Evolutionary conservation across 2,329 filamentous ascomycete species (phyloP).

Genomic region (Ophiocordyceps sinensis): DNA sequence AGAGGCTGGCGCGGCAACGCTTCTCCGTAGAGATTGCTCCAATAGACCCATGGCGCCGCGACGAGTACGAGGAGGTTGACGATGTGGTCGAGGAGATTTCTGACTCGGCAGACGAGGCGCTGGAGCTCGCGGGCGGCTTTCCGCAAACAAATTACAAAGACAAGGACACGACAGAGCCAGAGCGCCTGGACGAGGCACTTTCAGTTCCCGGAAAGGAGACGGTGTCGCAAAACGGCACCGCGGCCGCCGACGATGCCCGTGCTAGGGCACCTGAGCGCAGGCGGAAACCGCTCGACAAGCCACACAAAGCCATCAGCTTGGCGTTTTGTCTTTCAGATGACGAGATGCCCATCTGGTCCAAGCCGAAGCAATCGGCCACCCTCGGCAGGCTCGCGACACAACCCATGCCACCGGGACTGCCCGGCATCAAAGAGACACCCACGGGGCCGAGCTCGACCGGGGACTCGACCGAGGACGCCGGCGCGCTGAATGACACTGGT

Average conservation of each 20-base stretch:
- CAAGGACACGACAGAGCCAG: neutral
- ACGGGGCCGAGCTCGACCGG: neutral
- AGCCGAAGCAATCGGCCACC: neutral
- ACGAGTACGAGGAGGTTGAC: slow-evolving; percentile 5
- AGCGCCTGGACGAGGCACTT: neutral
- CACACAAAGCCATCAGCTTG: slow-evolving; percentile 1
- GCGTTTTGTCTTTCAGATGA: slow-evolving; percentile 19
- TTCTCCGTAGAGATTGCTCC: slow-evolving; percentile 6
- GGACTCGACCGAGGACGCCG: neutral
- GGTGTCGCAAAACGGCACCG: neutral
- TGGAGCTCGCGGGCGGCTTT: neutral
- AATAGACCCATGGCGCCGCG: neutral
- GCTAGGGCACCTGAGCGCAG: neutral
- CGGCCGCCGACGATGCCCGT: no score
- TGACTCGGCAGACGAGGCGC: neutral
- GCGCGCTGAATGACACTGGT: neutral
- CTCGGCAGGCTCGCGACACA: neutral
- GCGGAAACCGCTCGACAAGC: neutral
- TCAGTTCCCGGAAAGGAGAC: neutral
- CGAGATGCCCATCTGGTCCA: slow-evolving; percentile 15
- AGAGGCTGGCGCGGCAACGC: slow-evolving; percentile 2
- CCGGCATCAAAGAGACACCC: neutral
- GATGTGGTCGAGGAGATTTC: neutral
- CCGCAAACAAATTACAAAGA: neutral
- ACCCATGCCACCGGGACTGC: neutral